These are phyloP conservation scores for Spencermartinsiella ligniputridi DNA, from an alignment of 1,139 yeast genomes.

Conservation along the genomic window DNA sequence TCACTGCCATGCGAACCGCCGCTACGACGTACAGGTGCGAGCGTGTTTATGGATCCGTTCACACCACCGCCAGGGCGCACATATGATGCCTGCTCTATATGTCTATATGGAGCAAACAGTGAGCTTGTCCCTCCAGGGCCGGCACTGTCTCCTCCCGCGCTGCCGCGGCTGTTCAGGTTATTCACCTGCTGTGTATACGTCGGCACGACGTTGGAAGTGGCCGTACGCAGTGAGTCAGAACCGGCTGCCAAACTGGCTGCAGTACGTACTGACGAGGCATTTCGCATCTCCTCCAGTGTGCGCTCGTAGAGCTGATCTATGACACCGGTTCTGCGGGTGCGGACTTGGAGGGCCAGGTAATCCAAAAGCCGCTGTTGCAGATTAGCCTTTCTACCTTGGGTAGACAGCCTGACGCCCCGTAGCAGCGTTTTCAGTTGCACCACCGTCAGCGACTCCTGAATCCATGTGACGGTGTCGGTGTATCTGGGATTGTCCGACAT, in stretches of 20 bases:
- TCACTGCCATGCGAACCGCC: neutral
- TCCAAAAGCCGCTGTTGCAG: slow-evolving; percentile 28
- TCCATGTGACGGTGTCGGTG: neutral
- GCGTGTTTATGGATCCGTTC: slow-evolving; percentile 6
- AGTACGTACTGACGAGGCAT: slow-evolving; percentile 2
- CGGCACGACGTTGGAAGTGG: neutral
- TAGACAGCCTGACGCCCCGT: slow-evolving; percentile 19
- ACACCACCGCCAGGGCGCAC: slow-evolving; percentile 2
- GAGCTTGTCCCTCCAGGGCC: neutral
- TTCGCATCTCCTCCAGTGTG: slow-evolving; percentile 6
- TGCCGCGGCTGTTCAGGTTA: no score
- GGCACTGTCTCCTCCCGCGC: neutral
- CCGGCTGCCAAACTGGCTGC: no score
- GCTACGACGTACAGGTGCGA: neutral
- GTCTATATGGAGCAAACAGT: neutral
- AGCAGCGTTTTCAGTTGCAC: slow-evolving; percentile 30
- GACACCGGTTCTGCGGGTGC: neutral
- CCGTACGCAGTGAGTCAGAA: no score
- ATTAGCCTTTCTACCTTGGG: slow-evolving; percentile 31
- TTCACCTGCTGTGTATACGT: slow-evolving; percentile 14
- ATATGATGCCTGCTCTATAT: neutral
- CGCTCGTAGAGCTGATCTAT: slow-evolving; percentile 7
- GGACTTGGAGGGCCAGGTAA: slow-evolving; percentile 10
- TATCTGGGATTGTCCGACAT: neutral
- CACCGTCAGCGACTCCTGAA: slow-evolving; percentile 23